These are phyloP conservation scores for Aspergillus viridinutans DNA, from an alignment of 2,329 filamentous ascomycete genomes.

Conservation along the genomic window DNA sequence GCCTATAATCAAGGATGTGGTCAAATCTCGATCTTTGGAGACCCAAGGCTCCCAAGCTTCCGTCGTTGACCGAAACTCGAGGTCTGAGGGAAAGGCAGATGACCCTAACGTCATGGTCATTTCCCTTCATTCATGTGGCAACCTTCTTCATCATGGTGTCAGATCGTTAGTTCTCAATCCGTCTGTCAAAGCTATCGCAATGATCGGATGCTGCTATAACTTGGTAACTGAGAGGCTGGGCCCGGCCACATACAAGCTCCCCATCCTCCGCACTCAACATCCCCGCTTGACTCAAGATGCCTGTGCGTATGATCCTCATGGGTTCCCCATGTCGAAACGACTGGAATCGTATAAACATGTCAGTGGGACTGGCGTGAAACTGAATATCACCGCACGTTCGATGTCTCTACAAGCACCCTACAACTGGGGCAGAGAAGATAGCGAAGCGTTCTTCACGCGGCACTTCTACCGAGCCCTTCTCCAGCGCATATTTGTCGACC, in stretches of 20 bases:
- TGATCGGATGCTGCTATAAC: slow-evolving; percentile 98
- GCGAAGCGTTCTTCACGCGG: slow-evolving; percentile 81
- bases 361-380: slow-evolving; percentile 60
- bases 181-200: slow-evolving; percentile 80
- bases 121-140: slow-evolving; percentile 95
- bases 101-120: slow-evolving; percentile 67
- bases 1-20: slow-evolving; percentile 34
- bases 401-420: slow-evolving; percentile 95
- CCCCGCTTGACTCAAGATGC: slow-evolving; percentile 64
- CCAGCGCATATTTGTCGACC: slow-evolving; percentile 88
- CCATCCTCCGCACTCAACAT: slow-evolving; percentile 71
- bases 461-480: slow-evolving; percentile 90
- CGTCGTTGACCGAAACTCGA: background rate
- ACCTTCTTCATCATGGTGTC: slow-evolving; percentile 92
- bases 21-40: slow-evolving; percentile 17
- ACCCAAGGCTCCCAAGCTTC: background rate
- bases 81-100: slow-evolving; percentile 4
- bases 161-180: slow-evolving; percentile 81
- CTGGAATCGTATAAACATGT: slow-evolving; percentile 56
- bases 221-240: slow-evolving; percentile 85
- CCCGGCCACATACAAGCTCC: slow-evolving; percentile 79
- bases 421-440: slow-evolving; percentile 83
- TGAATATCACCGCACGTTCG: slow-evolving; percentile 96
- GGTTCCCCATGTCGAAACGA: slow-evolving; percentile 84
- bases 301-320: slow-evolving; percentile 74